Percentiles rank a stretch among this genome's conserved stretches.
These are phyloP conservation scores for Aspergillus sclerotiicarbonarius DNA, from an alignment of 495 filamentous ascomycete genomes.

Conservation along the genomic window DNA sequence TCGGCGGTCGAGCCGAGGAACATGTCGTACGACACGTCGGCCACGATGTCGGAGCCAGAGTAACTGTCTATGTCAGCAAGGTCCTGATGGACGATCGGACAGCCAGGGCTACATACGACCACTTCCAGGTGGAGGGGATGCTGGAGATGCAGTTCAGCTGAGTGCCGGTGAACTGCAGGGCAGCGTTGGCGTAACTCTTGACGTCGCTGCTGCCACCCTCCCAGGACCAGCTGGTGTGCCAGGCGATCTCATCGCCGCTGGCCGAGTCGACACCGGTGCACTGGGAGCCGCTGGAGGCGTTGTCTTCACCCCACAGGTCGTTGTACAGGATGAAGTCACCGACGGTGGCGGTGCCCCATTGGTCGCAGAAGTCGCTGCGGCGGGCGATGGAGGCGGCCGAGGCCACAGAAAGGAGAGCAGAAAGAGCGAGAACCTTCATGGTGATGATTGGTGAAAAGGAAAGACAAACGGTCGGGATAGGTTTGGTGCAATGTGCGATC, in stretches of 20 bases:
- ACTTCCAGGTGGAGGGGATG: slow-evolving; percentile 54
- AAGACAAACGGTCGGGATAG: slow-evolving; percentile 3
- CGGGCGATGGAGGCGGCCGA: slow-evolving; percentile 34
- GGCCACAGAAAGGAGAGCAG: slow-evolving; percentile 31
- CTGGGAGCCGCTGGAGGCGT: slow-evolving; percentile 50
- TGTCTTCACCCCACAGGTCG: slow-evolving; percentile 51
- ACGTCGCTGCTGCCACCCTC: slow-evolving; percentile 48
- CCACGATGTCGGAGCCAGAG: slow-evolving; percentile 52
- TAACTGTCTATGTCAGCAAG: slow-evolving; percentile 41
- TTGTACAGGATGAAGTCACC: slow-evolving; percentile 54
- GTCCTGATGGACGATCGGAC: neutral
- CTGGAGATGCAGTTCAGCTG: slow-evolving; percentile 47
- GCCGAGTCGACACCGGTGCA: slow-evolving; percentile 54
- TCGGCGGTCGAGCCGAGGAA: slow-evolving; percentile 52
- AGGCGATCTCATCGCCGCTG: slow-evolving; percentile 46
- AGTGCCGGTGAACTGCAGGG: slow-evolving; percentile 42
- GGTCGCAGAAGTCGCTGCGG: slow-evolving; percentile 48
- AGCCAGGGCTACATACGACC: slow-evolving; percentile 40
- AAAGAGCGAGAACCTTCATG: slow-evolving; percentile 38
- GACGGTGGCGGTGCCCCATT: slow-evolving; percentile 42
- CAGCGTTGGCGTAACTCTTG: slow-evolving; percentile 61
- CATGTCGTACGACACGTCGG: slow-evolving; percentile 65
- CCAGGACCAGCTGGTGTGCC: slow-evolving; percentile 61
- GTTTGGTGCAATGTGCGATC: slow-evolving; percentile 5
- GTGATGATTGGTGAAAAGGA: slow-evolving; percentile 15